phyloP scores from a whole-genome alignment of 2,329 filamentous ascomycete species.

The Apiospora hydei region DNA sequence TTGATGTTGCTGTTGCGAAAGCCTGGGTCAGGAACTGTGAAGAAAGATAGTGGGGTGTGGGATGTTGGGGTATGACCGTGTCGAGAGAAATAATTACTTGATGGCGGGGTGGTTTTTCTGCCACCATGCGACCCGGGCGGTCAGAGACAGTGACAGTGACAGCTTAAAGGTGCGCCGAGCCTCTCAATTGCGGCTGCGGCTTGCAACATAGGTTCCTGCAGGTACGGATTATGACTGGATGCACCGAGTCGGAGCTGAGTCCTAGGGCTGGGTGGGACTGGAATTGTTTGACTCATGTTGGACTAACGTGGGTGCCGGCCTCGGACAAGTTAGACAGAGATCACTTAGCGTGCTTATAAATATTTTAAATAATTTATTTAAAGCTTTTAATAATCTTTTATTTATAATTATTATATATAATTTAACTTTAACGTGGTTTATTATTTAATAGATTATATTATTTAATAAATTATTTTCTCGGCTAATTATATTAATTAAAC shows the following conservation, averaged over 20 bases:
- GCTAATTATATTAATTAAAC: no score
- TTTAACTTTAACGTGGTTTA: no score
- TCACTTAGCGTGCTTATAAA: background rate
- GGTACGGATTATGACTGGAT: background rate
- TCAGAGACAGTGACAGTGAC: background rate
- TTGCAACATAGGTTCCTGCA: background rate
- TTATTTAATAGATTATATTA: no score
- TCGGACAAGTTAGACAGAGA: no score
- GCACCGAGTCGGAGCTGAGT: background rate
- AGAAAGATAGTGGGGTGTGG: background rate
- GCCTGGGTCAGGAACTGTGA: background rate
- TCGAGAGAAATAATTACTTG: background rate
- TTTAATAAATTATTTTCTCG: no score
- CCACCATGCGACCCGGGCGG: background rate
- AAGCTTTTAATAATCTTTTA: no score
- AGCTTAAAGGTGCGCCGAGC: background rate
- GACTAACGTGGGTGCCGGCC: no score
- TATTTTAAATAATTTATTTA: no score
- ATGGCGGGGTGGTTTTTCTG: slow-evolving; percentile 8
- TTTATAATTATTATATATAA: no score
- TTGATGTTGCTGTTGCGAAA: background rate
- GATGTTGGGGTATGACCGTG: background rate
- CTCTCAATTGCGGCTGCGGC: slow-evolving; percentile 1
- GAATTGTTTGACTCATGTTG: no score
- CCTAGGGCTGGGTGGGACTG: background rate